Conservation (phyloP, 2,329 filamentous ascomycete species). For the Aspergillus sp. region DNA sequence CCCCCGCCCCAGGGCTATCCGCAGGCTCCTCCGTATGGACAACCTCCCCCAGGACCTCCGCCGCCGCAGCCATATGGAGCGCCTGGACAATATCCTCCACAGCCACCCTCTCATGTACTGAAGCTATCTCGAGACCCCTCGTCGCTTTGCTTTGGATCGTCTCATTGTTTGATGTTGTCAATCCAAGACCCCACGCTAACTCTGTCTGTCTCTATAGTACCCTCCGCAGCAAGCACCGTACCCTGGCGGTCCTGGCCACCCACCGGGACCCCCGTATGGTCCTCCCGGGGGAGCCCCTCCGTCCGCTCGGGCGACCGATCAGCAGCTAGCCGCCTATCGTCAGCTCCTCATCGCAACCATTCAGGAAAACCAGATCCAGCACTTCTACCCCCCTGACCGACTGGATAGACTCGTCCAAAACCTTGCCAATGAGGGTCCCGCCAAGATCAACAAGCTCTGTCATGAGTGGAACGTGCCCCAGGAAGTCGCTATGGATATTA, state of each 20-base stretch:
- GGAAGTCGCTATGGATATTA: conserved; percentile 63
- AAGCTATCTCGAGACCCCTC: conserved; percentile 17
- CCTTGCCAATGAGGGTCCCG: conserved; percentile 32
- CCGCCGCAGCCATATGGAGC: conserved; percentile 12
- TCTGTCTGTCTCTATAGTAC: conserved; percentile 18
- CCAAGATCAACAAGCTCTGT: conserved; percentile 55
- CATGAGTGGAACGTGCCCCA: conserved; percentile 57
- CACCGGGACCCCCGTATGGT: conserved; percentile 30
- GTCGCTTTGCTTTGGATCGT: conserved; percentile 7
- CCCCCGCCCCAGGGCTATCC: conserved; percentile 26
- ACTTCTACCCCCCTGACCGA: conserved; percentile 58
- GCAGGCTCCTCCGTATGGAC: conserved; percentile 21
- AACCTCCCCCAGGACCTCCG: not conserved
- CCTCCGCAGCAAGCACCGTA: conserved; percentile 34
- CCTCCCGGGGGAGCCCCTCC: conserved; percentile 25
- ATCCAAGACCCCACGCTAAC: conserved; percentile 6
- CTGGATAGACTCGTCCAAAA: conserved; percentile 32
- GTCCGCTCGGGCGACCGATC: conserved; percentile 45
- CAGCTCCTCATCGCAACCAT: conserved; percentile 56
- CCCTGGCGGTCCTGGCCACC: conserved; percentile 17
- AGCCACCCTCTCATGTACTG: conserved; percentile 35
- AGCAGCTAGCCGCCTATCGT: conserved; percentile 56
- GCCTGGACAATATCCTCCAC: conserved; percentile 32
- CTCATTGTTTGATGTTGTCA: not conserved
- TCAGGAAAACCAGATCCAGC: conserved; percentile 59